Evolutionary conservation across 495 filamentous ascomycete genomes (phyloP).

Genomic region (Geopyxis carbonaria): DNA sequence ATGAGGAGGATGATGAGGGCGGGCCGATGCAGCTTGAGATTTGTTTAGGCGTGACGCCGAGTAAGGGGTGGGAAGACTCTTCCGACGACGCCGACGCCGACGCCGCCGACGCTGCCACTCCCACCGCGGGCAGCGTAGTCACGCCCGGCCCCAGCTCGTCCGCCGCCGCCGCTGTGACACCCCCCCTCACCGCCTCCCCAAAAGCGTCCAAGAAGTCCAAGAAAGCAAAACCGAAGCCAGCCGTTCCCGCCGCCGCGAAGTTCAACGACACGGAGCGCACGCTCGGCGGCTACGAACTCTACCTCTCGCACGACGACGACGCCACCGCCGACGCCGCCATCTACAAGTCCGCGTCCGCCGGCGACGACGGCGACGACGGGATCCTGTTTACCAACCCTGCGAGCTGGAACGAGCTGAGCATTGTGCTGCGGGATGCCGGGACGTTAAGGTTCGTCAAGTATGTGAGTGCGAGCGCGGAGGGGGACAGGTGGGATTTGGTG

Average conservation of each 20-base stretch:
- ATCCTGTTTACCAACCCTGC: slow-evolving; percentile 80
- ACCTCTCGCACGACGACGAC: slow-evolving; percentile 23
- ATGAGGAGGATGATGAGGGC: too few relatives aligned
- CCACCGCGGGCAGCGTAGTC: too few relatives aligned
- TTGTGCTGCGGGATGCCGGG: slow-evolving; percentile 76
- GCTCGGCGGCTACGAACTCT: slow-evolving; percentile 25
- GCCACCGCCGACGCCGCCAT: slow-evolving; percentile 58
- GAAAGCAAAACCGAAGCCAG: slow-evolving; percentile 1
- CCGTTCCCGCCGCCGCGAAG: slow-evolving; percentile 8
- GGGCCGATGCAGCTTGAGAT: slow-evolving; percentile 6
- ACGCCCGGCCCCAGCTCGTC: too few relatives aligned
- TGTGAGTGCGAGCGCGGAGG: slow-evolving; percentile 59
- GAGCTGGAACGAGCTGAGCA: slow-evolving; percentile 72
- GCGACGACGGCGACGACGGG: slow-evolving; percentile 62
- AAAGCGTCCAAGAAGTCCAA: not conserved
- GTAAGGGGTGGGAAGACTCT: not conserved
- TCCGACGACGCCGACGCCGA: not conserved
- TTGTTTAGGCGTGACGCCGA: not conserved
- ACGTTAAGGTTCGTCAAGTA: slow-evolving; percentile 93
- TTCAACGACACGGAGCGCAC: slow-evolving; percentile 24
- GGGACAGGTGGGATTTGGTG: slow-evolving; percentile 84
- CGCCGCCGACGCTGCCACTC: too few relatives aligned
- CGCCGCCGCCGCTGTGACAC: not conserved
- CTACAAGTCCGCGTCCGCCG: slow-evolving; percentile 45
- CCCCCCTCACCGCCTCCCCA: too few relatives aligned